These are phyloP conservation scores for Nidularia pulvinata DNA, from an alignment of 768 basidiomycete species.

Conservation along the genomic window DNA sequence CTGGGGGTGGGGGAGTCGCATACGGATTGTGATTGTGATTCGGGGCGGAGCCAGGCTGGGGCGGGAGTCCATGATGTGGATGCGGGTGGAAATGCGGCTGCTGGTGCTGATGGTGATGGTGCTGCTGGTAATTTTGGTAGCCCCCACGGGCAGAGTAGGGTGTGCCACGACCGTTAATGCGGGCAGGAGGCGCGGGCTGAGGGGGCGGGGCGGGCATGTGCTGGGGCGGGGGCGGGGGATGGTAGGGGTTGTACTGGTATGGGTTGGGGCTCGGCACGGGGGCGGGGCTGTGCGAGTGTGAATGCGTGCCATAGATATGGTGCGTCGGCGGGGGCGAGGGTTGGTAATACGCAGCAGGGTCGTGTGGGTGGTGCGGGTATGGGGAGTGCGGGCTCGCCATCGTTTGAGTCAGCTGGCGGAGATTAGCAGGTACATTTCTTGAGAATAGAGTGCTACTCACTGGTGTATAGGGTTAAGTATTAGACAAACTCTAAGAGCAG, in stretches of 20 bases:
- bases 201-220: too few relatives aligned
- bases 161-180: neutral
- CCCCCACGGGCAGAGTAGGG: neutral
- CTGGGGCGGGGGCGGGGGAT: slow-evolving; percentile 1
- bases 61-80: slow-evolving; percentile 16
- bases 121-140: neutral
- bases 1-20: slow-evolving; percentile 18
- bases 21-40: slow-evolving; percentile 1
- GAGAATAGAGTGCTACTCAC: too few relatives aligned
- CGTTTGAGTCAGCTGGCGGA: neutral
- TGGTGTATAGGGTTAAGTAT: too few relatives aligned
- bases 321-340: slow-evolving; percentile 19
- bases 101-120: slow-evolving; percentile 18
- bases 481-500: too few relatives aligned
- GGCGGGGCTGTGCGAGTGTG: slow-evolving; percentile 30
- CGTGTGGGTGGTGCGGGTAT: slow-evolving; percentile 21
- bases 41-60: slow-evolving; percentile 23
- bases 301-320: slow-evolving; percentile 26
- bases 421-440: too few relatives aligned
- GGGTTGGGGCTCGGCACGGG: slow-evolving; percentile 23
- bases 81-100: slow-evolving; percentile 19
- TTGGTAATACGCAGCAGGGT: slow-evolving; percentile 22
- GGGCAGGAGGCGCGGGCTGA: too few relatives aligned
- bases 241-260: slow-evolving; percentile 2
- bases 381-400: slow-evolving; percentile 15